phyloP scores from a whole-genome alignment of 129 eudicot genomes.

The Gnaphalium uliginosum region DNA sequence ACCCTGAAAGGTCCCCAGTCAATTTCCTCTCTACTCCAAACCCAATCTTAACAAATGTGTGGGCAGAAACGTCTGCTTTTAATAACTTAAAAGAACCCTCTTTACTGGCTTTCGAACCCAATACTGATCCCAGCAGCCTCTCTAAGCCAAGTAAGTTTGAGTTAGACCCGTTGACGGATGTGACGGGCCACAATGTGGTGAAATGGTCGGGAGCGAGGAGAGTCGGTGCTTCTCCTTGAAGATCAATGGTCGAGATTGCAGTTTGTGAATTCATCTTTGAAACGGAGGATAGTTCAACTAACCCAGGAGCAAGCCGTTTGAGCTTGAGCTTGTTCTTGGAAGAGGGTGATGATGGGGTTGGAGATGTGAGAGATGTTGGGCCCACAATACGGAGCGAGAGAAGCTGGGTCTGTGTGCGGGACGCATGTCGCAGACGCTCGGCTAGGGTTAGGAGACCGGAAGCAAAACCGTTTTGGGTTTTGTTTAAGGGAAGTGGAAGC shows the following conservation, averaged over 20 bases:
- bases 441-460: constrained; percentile 82
- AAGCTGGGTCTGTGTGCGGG: constrained; percentile 61
- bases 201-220: constrained; percentile 76
- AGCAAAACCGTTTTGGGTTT: constrained; percentile 61
- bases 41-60: constrained; percentile 81
- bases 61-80: constrained; percentile 92
- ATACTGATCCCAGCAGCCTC: constrained; percentile 56
- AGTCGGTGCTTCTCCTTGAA: constrained; percentile 66
- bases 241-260: constrained; percentile 52
- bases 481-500: constrained; percentile 86
- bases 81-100: constrained; percentile 80
- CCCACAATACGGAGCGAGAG: constrained; percentile 96
- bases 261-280: constrained; percentile 47
- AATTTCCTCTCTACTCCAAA: constrained; percentile 75
- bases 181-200: constrained; percentile 78
- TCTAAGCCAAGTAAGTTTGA: constrained; percentile 81
- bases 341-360: constrained; percentile 66
- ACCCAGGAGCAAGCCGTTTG: constrained; percentile 96
- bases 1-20: constrained; percentile 39
- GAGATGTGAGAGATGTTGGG: constrained; percentile 91
- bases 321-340: constrained; percentile 73
- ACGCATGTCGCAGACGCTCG: constrained; percentile 67
- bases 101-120: constrained; percentile 70
- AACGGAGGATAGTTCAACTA: constrained; percentile 82
- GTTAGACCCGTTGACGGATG: constrained; percentile 73